These are phyloP conservation scores for Termitomyces eurrhizus DNA, from an alignment of 768 basidiomycete species.

Conservation along the genomic window DNA sequence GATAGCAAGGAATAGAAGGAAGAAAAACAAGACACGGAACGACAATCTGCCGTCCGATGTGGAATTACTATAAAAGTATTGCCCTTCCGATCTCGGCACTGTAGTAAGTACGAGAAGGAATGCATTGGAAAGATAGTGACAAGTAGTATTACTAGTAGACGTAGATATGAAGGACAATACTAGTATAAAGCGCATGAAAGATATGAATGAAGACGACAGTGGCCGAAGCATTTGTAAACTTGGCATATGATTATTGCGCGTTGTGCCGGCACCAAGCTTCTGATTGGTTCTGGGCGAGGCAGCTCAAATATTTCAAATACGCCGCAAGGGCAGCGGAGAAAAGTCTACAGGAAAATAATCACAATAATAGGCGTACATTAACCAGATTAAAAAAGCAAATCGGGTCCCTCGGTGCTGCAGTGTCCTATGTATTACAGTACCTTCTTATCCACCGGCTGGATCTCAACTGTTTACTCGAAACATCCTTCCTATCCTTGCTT, in stretches of 20 bases:
- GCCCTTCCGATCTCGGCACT: neutral
- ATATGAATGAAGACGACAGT: neutral
- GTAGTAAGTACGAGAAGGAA: neutral
- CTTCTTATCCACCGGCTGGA: neutral
- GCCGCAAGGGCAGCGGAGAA: neutral
- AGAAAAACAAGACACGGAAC: neutral
- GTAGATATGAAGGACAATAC: neutral
- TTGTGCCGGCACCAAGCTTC: neutral
- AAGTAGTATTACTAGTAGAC: too few species aligned
- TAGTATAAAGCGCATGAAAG: neutral
- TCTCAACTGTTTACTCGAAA: neutral
- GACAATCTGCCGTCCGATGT: neutral
- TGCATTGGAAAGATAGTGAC: neutral
- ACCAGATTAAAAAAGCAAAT: neutral
- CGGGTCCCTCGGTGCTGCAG: neutral
- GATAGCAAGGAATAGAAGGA: neutral
- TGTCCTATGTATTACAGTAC: neutral
- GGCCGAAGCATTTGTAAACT: neutral
- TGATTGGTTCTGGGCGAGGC: too few species aligned
- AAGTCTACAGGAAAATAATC: neutral
- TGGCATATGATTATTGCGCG: neutral
- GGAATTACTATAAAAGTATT: slow-evolving; percentile 1
- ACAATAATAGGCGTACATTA: neutral
- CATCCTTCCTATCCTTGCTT: neutral
- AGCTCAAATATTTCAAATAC: neutral